These are phyloP conservation scores for Quercus alba DNA, from an alignment of 306 rosid genomes.

Conservation along the genomic window DNA sequence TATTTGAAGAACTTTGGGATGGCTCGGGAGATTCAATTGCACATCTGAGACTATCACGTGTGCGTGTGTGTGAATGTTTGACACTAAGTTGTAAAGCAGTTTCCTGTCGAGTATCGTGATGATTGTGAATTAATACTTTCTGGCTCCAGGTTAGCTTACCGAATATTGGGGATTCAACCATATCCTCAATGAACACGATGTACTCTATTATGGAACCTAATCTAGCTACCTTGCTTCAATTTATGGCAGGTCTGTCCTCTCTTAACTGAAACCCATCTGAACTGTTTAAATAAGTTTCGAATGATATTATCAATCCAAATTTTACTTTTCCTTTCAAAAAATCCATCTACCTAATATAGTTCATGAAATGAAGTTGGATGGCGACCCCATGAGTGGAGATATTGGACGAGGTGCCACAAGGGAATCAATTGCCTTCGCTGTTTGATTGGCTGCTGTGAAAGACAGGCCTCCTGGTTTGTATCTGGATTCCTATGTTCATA, in stretches of 20 bases:
- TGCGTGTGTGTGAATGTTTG: conserved; percentile 19
- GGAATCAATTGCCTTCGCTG: conserved; percentile 76
- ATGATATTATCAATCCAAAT: conserved; percentile 12
- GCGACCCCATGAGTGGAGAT: conserved; percentile 96
- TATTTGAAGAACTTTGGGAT: conserved; percentile 68
- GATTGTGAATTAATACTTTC: conserved; percentile 1
- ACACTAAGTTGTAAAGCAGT: not conserved
- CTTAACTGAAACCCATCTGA: not conserved
- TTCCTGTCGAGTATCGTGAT: not conserved
- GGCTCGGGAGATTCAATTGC: conserved; percentile 60
- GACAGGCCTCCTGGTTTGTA: conserved; percentile 72
- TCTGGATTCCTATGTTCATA: not conserved
- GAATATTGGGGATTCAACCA: conserved; percentile 58
- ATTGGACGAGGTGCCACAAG: conserved; percentile 88
- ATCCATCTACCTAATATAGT: conserved; percentile 4
- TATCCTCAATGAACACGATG: conserved; percentile 63
- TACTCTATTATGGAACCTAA: conserved; percentile 63
- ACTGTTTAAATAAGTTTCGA: conserved; percentile 11
- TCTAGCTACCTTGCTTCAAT: conserved; percentile 48
- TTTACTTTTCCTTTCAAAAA: conserved; percentile 17
- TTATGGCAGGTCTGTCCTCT: conserved; percentile 73
- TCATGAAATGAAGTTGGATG: conserved; percentile 65
- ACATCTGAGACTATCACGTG: conserved; percentile 56
- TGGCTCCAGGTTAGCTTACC: conserved; percentile 79
- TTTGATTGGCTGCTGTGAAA: conserved; percentile 47